These are phyloP conservation scores for Malus hybrid DNA, from an alignment of 331 rosid species.

Conservation along the genomic window DNA sequence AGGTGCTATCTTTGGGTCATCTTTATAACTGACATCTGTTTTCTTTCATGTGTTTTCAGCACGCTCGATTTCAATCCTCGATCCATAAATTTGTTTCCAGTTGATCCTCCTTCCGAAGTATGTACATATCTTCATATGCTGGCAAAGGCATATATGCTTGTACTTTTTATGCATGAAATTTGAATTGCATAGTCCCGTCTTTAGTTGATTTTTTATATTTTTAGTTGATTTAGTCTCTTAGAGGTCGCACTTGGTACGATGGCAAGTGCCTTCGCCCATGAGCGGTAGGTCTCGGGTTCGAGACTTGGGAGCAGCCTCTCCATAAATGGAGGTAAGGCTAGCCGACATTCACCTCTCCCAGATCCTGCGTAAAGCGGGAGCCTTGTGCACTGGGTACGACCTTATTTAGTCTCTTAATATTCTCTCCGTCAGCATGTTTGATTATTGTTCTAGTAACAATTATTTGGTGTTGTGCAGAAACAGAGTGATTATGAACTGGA, in stretches of 20 bases:
- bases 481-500: conserved; percentile 17
- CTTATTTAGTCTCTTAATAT: background rate
- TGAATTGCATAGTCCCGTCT: no score
- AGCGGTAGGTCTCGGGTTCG: no score
- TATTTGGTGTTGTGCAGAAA: conserved; percentile 33
- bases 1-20: background rate
- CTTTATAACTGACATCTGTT: background rate
- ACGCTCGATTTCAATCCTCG: conserved; percentile 60
- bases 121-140: conserved; percentile 13
- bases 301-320: no score
- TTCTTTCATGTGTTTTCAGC: conserved; percentile 32
- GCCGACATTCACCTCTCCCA: no score
- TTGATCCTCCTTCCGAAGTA: conserved; percentile 59
- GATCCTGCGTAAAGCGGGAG: no score
- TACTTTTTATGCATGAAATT: no score
- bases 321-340: no score
- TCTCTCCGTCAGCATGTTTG: background rate
- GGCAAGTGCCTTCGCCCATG: no score
- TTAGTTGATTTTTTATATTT: no score
- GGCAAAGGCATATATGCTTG: background rate
- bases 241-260: no score
- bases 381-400: no score
- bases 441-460: background rate
- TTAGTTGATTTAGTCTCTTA: background rate
- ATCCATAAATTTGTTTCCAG: conserved; percentile 82